phyloP scores from a whole-genome alignment of 352 stramenopile genomes.

The Pythium insidiosum region DNA sequence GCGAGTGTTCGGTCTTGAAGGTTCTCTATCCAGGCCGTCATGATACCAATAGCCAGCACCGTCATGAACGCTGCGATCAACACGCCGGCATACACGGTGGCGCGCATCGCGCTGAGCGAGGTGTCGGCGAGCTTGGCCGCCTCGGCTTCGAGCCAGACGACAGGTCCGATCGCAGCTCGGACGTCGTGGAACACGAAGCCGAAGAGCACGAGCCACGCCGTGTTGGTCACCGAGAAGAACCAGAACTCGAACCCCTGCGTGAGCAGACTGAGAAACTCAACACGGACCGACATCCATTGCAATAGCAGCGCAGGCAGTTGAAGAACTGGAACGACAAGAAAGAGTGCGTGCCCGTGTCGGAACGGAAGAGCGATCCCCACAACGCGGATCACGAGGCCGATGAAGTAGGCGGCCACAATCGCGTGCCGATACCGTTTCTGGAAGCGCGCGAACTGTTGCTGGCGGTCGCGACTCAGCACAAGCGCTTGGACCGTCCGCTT shows the following conservation, averaged over 20 bases:
- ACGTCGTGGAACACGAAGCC: background rate
- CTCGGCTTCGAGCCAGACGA: slow-evolving; percentile 1
- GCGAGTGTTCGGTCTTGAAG: too few species aligned
- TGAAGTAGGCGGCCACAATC: slow-evolving; percentile 1
- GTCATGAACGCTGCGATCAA: background rate
- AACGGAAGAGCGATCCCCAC: slow-evolving; percentile 3
- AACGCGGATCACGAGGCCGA: slow-evolving; percentile 3
- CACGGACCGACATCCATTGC: background rate
- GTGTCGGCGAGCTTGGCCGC: background rate
- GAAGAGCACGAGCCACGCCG: background rate
- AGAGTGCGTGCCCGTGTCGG: background rate
- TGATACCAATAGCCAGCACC: background rate
- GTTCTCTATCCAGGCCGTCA: background rate
- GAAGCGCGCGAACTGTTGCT: background rate
- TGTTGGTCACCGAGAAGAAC: slow-evolving; percentile 5
- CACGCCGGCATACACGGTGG: background rate
- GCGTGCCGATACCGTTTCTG: background rate
- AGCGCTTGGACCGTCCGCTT: background rate
- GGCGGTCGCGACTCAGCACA: background rate
- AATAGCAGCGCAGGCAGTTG: slow-evolving; percentile 1
- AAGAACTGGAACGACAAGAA: background rate
- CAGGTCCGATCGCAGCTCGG: background rate
- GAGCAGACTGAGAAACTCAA: slow-evolving; percentile 2
- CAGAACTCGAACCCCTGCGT: slow-evolving; percentile 6
- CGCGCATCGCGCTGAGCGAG: background rate